Evolutionary conservation across 1,284 basidiomycete genomes (phyloP), one percentile per base, ranked within the genome.

Genomic region (Naganishia cerealis): DNA sequence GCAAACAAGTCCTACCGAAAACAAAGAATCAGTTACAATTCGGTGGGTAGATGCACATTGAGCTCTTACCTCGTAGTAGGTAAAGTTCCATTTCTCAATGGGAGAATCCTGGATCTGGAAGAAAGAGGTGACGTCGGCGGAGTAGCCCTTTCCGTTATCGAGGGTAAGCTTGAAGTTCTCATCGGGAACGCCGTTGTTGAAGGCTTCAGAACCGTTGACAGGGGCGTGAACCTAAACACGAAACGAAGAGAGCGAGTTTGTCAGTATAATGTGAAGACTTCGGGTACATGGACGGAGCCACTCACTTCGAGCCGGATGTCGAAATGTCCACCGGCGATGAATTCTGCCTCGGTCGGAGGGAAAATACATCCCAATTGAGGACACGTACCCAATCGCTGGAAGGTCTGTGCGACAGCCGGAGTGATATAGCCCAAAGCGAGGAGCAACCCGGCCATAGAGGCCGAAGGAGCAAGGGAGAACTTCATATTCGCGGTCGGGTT

Each of bases 221-320:
- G 81, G 81, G 0, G 81, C 81, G 68, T 82, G 81, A 8, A 81
- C 77, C 72, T 81, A 77, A 48, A 76, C 16, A 36, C 29, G 7
- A 9, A 26, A n/a, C 18, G 57, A 38, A 36, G 12, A 36, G 8
- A n/a, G 33, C 5, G 21, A 3, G 29, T 55, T 29, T 57, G 43
- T n/a, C n/a, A 18, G 7, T 15, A 15, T 2, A 18, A 5, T n/a
- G 43, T 33, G 29, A 33, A 21, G 8, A 18, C 8, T 2, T 36
- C 16, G n/a, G 26, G 24, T 36, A 54, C 1, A 36, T 16, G 12
- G 18, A 36, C 12, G 21, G 33, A n/a, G 33, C 7, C n/a, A 65
- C 55, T 24, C 46, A 75, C 71, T 59, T 75, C 73, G n/a, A 69
- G 38, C 9, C 72, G 69, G 50, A 74, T 72, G 53, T 75, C 73